These are phyloP conservation scores for Beauveria rudraprayagi DNA, from an alignment of 2,329 filamentous ascomycete species.

Conservation along the genomic window DNA sequence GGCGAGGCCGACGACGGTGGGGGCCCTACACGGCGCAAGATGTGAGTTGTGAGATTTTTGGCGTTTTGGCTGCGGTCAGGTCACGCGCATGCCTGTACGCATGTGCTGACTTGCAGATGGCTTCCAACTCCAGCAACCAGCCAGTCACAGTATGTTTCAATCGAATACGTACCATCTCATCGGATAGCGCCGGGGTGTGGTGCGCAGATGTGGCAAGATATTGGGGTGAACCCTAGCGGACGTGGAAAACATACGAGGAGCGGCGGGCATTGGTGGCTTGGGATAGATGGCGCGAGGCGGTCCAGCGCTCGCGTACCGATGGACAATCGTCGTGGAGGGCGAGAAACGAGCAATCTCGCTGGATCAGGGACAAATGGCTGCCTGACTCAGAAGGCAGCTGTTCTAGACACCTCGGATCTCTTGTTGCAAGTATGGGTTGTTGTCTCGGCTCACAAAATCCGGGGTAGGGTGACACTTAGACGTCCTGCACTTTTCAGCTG, in stretches of 20 bases:
- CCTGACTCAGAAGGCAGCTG: not conserved
- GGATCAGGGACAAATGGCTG: not conserved
- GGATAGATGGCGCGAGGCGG: not conserved
- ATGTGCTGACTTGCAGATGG: not conserved
- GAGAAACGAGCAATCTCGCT: not conserved
- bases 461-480: not conserved
- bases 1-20: conserved; percentile 24
- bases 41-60: not conserved
- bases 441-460: not conserved
- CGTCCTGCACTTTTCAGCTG: not conserved
- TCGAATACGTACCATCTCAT: conserved; percentile 23
- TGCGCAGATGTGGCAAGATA: conserved; percentile 25
- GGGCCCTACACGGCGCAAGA: conserved; percentile 20
- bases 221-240: conserved; percentile 26
- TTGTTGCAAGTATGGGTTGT: not conserved
- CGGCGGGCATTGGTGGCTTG: conserved; percentile 11
- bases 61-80: not conserved
- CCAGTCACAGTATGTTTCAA: not conserved
- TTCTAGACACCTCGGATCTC: not conserved
- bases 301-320: not conserved
- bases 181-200: conserved; percentile 18
- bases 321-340: not conserved
- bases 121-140: not conserved
- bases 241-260: conserved; percentile 25
- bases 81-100: not conserved